A percentile compares a stretch with the other conserved stretches of the same genome.
Conservation (phyloP, 345 rosid genomes). For the Aegle marmelos region DNA sequence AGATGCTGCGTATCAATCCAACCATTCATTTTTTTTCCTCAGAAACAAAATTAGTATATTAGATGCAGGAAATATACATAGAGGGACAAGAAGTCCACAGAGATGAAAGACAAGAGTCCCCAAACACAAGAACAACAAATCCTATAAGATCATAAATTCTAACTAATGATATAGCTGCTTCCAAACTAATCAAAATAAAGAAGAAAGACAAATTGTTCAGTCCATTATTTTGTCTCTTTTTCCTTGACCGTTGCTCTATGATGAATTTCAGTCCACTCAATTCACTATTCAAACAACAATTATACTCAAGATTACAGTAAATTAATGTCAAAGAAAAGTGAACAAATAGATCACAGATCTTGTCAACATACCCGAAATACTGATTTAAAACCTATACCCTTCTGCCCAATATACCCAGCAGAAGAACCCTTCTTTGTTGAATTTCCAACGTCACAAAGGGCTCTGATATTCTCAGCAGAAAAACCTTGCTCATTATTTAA, state of each 20-base stretch:
- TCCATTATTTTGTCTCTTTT: not conserved
- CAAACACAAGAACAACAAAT: too few relatives aligned
- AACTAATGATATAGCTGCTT: too few relatives aligned
- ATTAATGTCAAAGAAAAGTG: not conserved
- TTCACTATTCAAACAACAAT: not conserved
- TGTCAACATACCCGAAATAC: conserved; percentile 82
- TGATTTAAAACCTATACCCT: conserved; percentile 98
- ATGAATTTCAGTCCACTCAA: not conserved
- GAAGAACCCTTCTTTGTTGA: conserved; percentile 86
- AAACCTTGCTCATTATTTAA: conserved; percentile 90
- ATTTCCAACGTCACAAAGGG: conserved; percentile 93
- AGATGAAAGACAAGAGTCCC: too few relatives aligned
- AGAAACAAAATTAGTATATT: too few relatives aligned
- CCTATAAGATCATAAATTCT: too few relatives aligned
- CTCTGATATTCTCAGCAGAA: conserved; percentile 78
- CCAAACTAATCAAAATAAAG: too few relatives aligned
- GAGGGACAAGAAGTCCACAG: too few relatives aligned
- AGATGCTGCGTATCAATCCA: not conserved
- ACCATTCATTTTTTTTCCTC: too few relatives aligned
- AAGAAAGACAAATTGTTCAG: not conserved
- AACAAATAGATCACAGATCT: not conserved
- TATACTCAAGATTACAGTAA: not conserved
- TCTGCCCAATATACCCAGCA: conserved; percentile 85
- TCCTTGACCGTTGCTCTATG: not conserved
- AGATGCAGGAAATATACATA: too few relatives aligned